Percentiles rank a stretch among this genome's conserved stretches.
phyloP scores from a whole-genome alignment of 495 filamentous ascomycete species.

The Aspergillus indologenus region DNA sequence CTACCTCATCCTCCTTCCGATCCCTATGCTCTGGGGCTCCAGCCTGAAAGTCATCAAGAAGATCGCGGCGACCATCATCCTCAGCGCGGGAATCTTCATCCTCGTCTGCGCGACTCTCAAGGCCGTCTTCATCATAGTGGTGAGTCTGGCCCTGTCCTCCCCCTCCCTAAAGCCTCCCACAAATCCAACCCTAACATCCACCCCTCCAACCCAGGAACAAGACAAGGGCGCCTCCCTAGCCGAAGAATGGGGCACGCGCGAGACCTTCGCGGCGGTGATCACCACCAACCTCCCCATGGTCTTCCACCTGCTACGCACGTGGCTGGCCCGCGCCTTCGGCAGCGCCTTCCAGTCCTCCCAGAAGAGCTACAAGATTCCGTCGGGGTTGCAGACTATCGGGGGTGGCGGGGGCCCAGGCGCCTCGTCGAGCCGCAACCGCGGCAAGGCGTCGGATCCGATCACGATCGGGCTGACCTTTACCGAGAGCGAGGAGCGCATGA shows the following conservation, averaged over 20 bases:
- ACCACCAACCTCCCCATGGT: conserved; percentile 54
- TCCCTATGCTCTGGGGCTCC: conserved; percentile 53
- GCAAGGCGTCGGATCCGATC: conserved; percentile 42
- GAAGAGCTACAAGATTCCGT: conserved; percentile 25
- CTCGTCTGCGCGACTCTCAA: conserved; percentile 47
- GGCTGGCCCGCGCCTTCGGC: conserved; percentile 38
- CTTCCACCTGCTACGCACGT: conserved; percentile 46
- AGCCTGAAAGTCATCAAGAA: conserved; percentile 45
- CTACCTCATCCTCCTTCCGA: conserved; percentile 52
- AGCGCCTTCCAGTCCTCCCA: conserved; percentile 29
- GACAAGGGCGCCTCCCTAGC: conserved; percentile 45
- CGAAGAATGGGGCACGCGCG: conserved; percentile 50
- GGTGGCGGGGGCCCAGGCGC: conserved; percentile 31
- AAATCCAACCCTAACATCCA: conserved; percentile 1
- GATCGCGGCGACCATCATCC: conserved; percentile 43
- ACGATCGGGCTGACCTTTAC: conserved; percentile 44
- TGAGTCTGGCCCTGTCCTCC: conserved; percentile 29
- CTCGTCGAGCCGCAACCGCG: conserved; percentile 37
- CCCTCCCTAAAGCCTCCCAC: not conserved
- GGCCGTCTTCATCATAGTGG: conserved; percentile 43
- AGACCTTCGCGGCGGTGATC: conserved; percentile 50
- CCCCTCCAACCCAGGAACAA: conserved; percentile 30
- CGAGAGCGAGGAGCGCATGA: conserved; percentile 51
- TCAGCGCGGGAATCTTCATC: conserved; percentile 50
- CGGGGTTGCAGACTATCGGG: conserved; percentile 18